phyloP scores from a whole-genome alignment of 768 basidiomycete species.

The Tricholoma flavovirens region DNA sequence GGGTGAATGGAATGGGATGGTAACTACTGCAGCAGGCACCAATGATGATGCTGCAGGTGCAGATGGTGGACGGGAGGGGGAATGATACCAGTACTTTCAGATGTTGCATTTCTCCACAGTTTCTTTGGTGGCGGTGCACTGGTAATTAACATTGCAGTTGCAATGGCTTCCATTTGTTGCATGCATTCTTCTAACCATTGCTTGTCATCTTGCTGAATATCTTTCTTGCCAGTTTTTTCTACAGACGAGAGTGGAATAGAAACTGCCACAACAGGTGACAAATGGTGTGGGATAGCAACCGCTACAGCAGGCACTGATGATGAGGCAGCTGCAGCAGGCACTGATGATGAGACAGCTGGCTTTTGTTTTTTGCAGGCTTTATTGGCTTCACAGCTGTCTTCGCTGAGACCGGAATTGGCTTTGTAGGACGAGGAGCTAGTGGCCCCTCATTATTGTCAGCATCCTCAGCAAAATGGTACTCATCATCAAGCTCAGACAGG shows the following conservation, averaged over 20 bases:
- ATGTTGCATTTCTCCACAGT: too few relatives aligned
- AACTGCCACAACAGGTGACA: too few relatives aligned
- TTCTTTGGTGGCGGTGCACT: not conserved
- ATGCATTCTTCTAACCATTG: not conserved
- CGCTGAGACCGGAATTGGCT: not conserved
- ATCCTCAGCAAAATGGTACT: not conserved
- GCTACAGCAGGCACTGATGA: not conserved
- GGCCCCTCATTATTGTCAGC: not conserved
- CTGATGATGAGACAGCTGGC: not conserved
- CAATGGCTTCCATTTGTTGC: not conserved
- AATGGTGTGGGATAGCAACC: not conserved
- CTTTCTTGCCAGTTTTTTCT: not conserved
- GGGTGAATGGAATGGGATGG: not conserved
- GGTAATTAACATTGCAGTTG: not conserved
- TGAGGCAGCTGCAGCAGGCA: not conserved
- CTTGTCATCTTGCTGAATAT: too few relatives aligned
- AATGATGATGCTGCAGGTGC: not conserved
- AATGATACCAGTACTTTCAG: too few relatives aligned
- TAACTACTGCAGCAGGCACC: not conserved
- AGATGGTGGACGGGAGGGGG: too few relatives aligned
- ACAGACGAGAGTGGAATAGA: too few relatives aligned
- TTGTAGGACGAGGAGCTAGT: not conserved
- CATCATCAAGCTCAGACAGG: not conserved
- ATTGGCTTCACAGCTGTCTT: not conserved
- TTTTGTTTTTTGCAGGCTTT: not conserved